Evolutionary conservation across 2,329 filamentous ascomycete genomes (phyloP), one percentile per base, ranked within the genome.

Genomic region (Capronia epimyces): DNA sequence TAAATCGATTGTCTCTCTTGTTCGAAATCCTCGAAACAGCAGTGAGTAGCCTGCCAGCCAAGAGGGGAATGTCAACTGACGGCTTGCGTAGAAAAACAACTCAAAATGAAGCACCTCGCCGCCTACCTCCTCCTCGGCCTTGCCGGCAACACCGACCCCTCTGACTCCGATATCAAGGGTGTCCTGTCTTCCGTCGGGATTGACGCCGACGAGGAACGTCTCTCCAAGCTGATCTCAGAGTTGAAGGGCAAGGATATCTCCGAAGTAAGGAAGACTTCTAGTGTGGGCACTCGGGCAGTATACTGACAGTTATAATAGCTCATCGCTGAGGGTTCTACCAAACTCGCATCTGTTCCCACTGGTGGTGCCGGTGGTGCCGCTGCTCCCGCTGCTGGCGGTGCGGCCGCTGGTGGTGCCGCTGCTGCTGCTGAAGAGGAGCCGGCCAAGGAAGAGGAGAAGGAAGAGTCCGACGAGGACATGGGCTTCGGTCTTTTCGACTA

Each of bases 101-200:
- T 69, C 73, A 95, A 84, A 89, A 97, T 98, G 93, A 97, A 98
- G 90, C 86, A 97, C 80, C 86, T 98, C 80, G 93, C 93, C 73
- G 91, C 93, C 73, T 97, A 95, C 84, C 89, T 98, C 71, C 91
- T 98, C 72, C 88, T 97, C 75, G 77, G 79, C 78, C 86, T 97
- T 66, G 91, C 82, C 73, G 93, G 93, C 78, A 97, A 96, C 83
- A 74, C 81, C 78, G 83, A 83, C 61, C 93, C 93, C 66, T 89
- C 87, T 62, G 88, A 87, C 67, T 74, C 75, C 63, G 90, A 97
- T 72, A 77, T 98, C 82, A 93, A 87, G 80, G 71, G 69, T 60
- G 89, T 98, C 67, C 88, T 98, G 72, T 82, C 83, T 69, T 87
- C 91, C 65, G 93, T 97, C 70, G 93, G 93, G 68, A 89, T 96